A percentile compares a stretch with the other conserved stretches of the same genome.
Evolutionary conservation across 192 early-diverging fungal genomes (phyloP).

Genomic region (Podila horticola): DNA sequence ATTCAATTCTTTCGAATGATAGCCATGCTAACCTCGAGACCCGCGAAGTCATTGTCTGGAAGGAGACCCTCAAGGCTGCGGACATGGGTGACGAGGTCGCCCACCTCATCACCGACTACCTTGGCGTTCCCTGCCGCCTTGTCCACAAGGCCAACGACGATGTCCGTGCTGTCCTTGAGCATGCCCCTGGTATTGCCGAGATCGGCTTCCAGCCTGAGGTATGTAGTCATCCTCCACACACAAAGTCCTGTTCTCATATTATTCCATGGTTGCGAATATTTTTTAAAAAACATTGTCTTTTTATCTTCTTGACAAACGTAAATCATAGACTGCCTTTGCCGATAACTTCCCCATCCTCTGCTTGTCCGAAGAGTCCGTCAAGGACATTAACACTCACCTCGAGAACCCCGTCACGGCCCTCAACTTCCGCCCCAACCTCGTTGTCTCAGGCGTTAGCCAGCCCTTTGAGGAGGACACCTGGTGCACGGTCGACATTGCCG

Average conservation of each 20-base stretch:
- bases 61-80: constrained; percentile 52
- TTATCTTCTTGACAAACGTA: background rate
- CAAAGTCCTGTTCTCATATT: background rate
- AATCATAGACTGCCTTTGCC: constrained; percentile 76
- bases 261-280: background rate
- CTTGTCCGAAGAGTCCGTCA: constrained; percentile 64
- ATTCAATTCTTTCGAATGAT: background rate
- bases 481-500: constrained; percentile 61
- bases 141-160: constrained; percentile 59
- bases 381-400: constrained; percentile 70
- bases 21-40: constrained; percentile 31
- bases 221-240: background rate
- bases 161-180: constrained; percentile 53
- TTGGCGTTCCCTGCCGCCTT: constrained; percentile 54
- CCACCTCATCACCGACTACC: constrained; percentile 63
- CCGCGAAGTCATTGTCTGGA: constrained; percentile 52
- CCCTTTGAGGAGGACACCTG: constrained; percentile 81
- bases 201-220: constrained; percentile 44
- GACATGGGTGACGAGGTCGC: constrained; percentile 74
- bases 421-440: constrained; percentile 86
- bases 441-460: constrained; percentile 53
- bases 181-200: constrained; percentile 55
- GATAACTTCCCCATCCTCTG: constrained; percentile 83
- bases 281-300: background rate
- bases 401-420: constrained; percentile 54